phyloP scores from a whole-genome alignment of 257 asterid species.

The Plantago ovata region DNA sequence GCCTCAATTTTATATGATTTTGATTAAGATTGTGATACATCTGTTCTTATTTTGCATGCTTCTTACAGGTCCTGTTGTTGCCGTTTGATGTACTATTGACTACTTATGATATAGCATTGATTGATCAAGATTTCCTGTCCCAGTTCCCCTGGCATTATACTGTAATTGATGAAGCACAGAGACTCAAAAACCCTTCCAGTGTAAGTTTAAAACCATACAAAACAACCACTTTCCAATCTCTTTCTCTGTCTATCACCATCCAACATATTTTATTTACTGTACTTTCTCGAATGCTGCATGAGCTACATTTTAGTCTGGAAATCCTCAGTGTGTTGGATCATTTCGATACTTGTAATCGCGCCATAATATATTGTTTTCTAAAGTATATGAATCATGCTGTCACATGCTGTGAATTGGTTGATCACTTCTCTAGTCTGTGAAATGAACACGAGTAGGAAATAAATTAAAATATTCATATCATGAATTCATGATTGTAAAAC shows the following conservation, averaged over 20 bases:
- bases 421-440: neutral
- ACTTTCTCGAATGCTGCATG: slow-evolving; percentile 13
- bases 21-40: slow-evolving; percentile 9
- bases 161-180: slow-evolving; percentile 92
- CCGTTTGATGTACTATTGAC: slow-evolving; percentile 84
- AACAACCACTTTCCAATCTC: neutral
- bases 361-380: too few relatives aligned
- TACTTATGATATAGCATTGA: slow-evolving; percentile 78
- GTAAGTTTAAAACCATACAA: slow-evolving; percentile 36
- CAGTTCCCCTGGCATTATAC: slow-evolving; percentile 85
- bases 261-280: neutral
- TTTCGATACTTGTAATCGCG: too few relatives aligned
- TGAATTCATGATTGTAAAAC: too few relatives aligned
- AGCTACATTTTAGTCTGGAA: slow-evolving; percentile 3
- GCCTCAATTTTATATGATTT: slow-evolving; percentile 3
- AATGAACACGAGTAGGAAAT: too few relatives aligned
- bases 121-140: slow-evolving; percentile 88
- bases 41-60: slow-evolving; percentile 16
- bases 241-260: neutral
- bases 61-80: slow-evolving; percentile 53
- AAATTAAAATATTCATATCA: too few relatives aligned
- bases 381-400: too few relatives aligned
- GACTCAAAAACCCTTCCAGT: slow-evolving; percentile 84
- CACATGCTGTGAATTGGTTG: slow-evolving; percentile 2
- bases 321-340: neutral